Conservation (phyloP, 768 basidiomycete genomes). For the Exidia glandulosa region DNA sequence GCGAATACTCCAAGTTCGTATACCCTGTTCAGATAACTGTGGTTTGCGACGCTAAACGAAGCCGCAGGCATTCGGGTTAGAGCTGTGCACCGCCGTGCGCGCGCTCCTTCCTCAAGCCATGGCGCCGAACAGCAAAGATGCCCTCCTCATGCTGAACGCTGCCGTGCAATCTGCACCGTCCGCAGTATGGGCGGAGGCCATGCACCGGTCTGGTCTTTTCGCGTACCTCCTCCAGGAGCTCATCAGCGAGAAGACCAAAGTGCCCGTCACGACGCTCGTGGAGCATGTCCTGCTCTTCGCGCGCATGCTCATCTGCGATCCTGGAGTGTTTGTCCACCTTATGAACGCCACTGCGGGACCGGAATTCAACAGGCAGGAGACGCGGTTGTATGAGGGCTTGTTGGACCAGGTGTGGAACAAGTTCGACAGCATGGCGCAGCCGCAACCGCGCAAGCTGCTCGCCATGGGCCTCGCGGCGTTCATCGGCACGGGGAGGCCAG, state of each 20-base stretch:
- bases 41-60: background rate
- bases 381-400: conserved; percentile 49
- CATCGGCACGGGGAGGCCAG: conserved; percentile 60
- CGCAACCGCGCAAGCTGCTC: conserved; percentile 69
- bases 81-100: conserved; percentile 47
- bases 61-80: conserved; percentile 40
- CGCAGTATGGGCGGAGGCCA: conserved; percentile 54
- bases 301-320: conserved; percentile 58
- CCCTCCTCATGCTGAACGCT: conserved; percentile 48
- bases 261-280: conserved; percentile 27
- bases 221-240: conserved; percentile 46
- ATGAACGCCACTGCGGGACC: conserved; percentile 49
- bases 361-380: conserved; percentile 33
- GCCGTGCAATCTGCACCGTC: conserved; percentile 56
- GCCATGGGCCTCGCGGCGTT: conserved; percentile 75
- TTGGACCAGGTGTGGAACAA: conserved; percentile 78
- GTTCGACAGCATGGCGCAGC: conserved; percentile 89
- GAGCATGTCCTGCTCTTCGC: conserved; percentile 68
- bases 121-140: conserved; percentile 49
- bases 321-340: conserved; percentile 57
- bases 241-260: conserved; percentile 52
- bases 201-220: conserved; percentile 71
- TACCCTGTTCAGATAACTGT: background rate
- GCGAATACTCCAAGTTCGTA: conserved; percentile 49
- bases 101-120: conserved; percentile 37